phyloP scores from a whole-genome alignment of 768 basidiomycete species.

The Psilocybe subaeruginosa region DNA sequence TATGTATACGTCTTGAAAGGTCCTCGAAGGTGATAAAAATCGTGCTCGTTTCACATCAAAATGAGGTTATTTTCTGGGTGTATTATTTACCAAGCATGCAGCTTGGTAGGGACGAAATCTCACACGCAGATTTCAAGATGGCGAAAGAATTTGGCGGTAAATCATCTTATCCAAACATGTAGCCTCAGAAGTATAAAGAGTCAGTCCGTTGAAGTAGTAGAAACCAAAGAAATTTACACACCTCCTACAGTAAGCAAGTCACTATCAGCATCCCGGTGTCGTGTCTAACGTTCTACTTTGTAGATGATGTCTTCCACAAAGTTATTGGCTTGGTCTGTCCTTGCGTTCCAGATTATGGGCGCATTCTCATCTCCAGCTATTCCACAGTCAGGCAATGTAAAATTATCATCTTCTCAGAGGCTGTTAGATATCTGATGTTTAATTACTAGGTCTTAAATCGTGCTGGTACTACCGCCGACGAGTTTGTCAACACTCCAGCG shows the following conservation, averaged over 20 bases:
- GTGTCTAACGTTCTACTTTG: neutral
- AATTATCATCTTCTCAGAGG: neutral
- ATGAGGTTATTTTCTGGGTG: too few relatives aligned
- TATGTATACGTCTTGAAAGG: too few relatives aligned
- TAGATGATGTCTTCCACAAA: neutral
- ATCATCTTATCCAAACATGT: neutral
- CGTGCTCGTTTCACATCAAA: too few relatives aligned
- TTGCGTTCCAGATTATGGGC: neutral
- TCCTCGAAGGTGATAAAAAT: too few relatives aligned
- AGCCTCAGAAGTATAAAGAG: neutral
- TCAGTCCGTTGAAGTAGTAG: neutral
- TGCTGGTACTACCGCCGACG: neutral
- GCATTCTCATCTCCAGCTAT: neutral
- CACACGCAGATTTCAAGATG: neutral
- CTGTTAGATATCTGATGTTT: neutral
- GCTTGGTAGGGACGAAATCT: neutral
- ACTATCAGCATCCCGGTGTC: neutral
- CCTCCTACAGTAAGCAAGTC: neutral
- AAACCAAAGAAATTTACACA: neutral
- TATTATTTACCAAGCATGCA: too few relatives aligned
- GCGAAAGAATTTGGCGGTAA: neutral
- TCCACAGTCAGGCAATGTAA: neutral
- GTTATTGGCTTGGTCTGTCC: neutral
- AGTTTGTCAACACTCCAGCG: neutral
- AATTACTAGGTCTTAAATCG: neutral